These are phyloP conservation scores for Penicillium hesseltinei DNA, from an alignment of 2,329 filamentous ascomycete genomes.

Conservation along the genomic window DNA sequence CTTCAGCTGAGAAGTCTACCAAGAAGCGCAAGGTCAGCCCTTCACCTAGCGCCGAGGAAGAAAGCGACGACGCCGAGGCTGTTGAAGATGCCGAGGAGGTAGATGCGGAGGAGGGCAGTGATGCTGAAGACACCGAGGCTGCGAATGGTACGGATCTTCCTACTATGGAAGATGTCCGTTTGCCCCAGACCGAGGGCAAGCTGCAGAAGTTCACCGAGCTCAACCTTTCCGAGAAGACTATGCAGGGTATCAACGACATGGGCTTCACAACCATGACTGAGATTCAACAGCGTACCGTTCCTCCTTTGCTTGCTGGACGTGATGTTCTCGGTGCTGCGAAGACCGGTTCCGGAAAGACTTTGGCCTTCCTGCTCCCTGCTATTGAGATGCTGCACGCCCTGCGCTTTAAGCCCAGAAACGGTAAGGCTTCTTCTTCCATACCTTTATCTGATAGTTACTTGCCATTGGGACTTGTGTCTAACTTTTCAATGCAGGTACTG, in stretches of 20 bases:
- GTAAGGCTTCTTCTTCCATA: conserved; percentile 28
- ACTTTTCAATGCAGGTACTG: conserved; percentile 56
- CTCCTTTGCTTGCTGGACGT: conserved; percentile 80
- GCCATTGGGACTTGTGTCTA: conserved; percentile 6
- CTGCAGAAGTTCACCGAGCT: conserved; percentile 75
- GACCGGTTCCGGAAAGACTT: conserved; percentile 92
- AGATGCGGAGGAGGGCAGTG: conserved; percentile 28
- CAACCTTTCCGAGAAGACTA: conserved; percentile 81
- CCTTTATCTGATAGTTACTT: not conserved
- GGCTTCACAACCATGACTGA: conserved; percentile 94
- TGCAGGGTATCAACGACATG: conserved; percentile 87
- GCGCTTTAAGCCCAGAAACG: conserved; percentile 92
- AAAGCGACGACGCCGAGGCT: conserved; percentile 27
- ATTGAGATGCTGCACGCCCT: conserved; percentile 89
- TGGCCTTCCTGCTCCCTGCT: conserved; percentile 91
- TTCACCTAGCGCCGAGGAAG: conserved; percentile 37
- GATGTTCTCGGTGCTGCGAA: conserved; percentile 95
- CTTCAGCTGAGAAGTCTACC: conserved; percentile 25
- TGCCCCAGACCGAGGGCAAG: conserved; percentile 60
- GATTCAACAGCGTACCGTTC: conserved; percentile 84
- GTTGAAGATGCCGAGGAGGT: conserved; percentile 31
- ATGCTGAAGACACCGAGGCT: conserved; percentile 22
- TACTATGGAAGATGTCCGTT: conserved; percentile 50
- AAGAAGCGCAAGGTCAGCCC: conserved; percentile 43
- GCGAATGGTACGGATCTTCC: conserved; percentile 49